Base-by-base conservation (phyloP, 805 yeast species). In the Cephaloascus albidus region DNA sequence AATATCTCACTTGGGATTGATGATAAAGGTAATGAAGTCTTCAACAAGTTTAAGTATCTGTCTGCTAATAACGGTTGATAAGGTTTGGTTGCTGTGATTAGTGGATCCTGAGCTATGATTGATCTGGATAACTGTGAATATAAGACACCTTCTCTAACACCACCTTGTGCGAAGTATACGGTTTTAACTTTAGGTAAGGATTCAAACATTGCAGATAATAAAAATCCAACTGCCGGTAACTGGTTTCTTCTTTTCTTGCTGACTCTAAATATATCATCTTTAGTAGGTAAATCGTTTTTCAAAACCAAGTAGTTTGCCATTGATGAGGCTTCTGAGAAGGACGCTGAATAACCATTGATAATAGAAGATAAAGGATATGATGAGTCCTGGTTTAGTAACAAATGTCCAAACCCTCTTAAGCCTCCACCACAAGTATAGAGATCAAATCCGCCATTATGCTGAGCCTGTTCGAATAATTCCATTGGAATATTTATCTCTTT, bases 381-480 rank as follows among this genome's bases (percentile, higher is more conserved):
- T 27, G 69, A 68, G 42, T 67, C 71, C 44, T 58, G 60, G 16
- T 67, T 61, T 35, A 81, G 58, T 10, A 81, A 48, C 18, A 79
- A 55, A 53, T 78, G 79, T 1, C 87, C 88, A 41, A 82, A 62
- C 2, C 84, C 85, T 48, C 89, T 66, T 36, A 81, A 63, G 0
- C 88, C 89, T 40, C 88, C 87, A 38, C 89, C 89, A 47, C 85
- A 78, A 3, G 81, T 72, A 51, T 75, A 81, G 33, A 83, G 50
- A 45, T 76, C 72, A 47, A 74, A 74, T 0, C 88, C 88, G 14
- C 81, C 81, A 33, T 72, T 72, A 27, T 50, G 51, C 33, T 62
- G 60, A 1, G 85, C 82, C 38, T 70, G 72, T 18, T 67, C 65
- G 10, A 63, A 50, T 50, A 81, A 58, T 23, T 62, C 68, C 28